These are phyloP conservation scores for Hypoxylon sp. DNA, from an alignment of 2,329 filamentous ascomycete species.

Conservation along the genomic window DNA sequence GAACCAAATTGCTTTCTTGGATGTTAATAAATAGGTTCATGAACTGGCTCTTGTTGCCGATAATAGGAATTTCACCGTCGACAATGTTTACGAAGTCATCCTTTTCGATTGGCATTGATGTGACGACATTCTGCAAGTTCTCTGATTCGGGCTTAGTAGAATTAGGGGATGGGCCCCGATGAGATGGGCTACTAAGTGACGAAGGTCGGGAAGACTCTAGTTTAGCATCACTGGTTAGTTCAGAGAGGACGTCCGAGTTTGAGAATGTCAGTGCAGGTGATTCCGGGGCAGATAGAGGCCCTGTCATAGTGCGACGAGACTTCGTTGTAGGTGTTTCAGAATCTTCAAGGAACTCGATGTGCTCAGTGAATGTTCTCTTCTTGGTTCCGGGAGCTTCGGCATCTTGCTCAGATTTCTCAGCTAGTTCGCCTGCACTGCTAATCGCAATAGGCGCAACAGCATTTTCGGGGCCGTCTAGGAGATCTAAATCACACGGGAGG, in stretches of 20 bases:
- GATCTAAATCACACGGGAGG: background rate
- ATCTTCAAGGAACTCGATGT: background rate
- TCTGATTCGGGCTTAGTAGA: background rate
- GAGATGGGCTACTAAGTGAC: background rate
- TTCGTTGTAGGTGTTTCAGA: background rate
- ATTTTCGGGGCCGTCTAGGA: background rate
- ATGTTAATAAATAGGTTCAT: background rate
- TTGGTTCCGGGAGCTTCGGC: background rate
- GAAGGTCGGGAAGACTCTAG: too few species aligned
- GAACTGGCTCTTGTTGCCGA: background rate
- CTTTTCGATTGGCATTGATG: background rate
- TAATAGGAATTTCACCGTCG: background rate
- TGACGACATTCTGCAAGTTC: background rate
- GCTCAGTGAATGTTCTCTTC: conserved; percentile 10
- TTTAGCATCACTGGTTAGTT: background rate
- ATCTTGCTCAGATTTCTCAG: background rate
- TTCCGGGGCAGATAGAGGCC: background rate
- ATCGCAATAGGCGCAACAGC: background rate
- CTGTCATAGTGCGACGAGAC: background rate
- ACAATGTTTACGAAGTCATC: background rate
- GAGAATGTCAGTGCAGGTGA: background rate
- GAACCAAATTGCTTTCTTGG: background rate
- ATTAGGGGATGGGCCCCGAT: background rate
- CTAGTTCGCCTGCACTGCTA: background rate
- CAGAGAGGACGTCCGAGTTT: background rate